Evolutionary conservation across 2,329 filamentous ascomycete genomes (phyloP).

Genomic region (Ophiobolus disseminans): DNA sequence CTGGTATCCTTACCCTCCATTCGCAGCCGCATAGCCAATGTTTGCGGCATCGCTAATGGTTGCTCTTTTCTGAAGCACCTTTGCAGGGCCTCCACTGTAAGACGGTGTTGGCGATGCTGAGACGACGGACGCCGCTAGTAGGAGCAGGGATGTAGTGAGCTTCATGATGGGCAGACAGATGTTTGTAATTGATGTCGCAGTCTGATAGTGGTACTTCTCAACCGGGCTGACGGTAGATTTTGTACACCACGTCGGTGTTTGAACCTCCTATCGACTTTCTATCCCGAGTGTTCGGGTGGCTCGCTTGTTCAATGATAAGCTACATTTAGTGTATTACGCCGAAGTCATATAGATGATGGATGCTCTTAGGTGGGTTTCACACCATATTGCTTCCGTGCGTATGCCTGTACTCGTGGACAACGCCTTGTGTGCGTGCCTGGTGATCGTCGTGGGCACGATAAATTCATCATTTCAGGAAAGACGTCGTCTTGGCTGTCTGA

Average conservation of each 20-base stretch:
- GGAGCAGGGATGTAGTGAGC: slow-evolving; percentile 13
- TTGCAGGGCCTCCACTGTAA: slow-evolving; percentile 10
- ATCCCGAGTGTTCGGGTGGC: not conserved
- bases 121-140: slow-evolving; percentile 15
- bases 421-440: slow-evolving; percentile 2
- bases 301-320: not conserved
- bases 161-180: slow-evolving; percentile 13
- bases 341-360: slow-evolving; percentile 10
- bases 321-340: slow-evolving; percentile 1
- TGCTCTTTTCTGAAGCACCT: slow-evolving; percentile 18
- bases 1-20: slow-evolving; percentile 43
- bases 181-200: not conserved
- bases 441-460: not conserved
- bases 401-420: slow-evolving; percentile 2
- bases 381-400: not conserved
- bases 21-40: slow-evolving; percentile 55
- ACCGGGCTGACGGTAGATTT: not conserved
- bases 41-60: slow-evolving; percentile 25
- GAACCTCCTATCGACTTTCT: not conserved
- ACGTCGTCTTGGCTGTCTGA: slow-evolving; percentile 12
- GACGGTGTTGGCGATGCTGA: slow-evolving; percentile 22
- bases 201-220: not conserved
- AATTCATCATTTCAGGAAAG: slow-evolving; percentile 1
- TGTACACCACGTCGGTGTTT: slow-evolving; percentile 14
- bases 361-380: slow-evolving; percentile 20